Evolutionary conservation across 2,329 filamentous ascomycete genomes (phyloP), one percentile per base, ranked within the genome.

Genomic region (Claviceps humidiphila): DNA sequence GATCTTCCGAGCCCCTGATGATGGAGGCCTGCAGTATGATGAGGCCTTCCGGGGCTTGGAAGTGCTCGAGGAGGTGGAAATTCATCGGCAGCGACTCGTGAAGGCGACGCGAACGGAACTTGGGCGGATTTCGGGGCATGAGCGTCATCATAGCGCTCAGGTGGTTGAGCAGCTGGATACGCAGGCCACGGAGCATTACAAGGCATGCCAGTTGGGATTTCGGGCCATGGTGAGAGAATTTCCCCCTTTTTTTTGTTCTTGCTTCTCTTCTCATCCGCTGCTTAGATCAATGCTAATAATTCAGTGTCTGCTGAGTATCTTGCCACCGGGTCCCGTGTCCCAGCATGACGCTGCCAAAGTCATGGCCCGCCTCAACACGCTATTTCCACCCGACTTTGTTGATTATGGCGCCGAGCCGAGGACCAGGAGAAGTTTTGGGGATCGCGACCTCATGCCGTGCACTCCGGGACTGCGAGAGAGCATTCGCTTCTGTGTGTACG

Each of bases 281-380:
- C 9, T 17, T 7, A 8, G 9, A n/a, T 5, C 39, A 41, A 17
- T n/a, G 30, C 30, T 34, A 34, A 34, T 17, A 11, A 30, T 7
- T 4, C 30, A 51, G 53, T 55, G 45, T 30, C n/a, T 53, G 2
- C 24, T 50, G 9, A 46, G 53, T 34, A 38, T 50, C 17, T 45
- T 48, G 14, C 51, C 47, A 34, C 53, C 53, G 17, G 52, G 53
- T 20, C 37, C 43, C 20, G 40, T 54, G 2, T 16, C 40, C 17
- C 51, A 50, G 49, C 57, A 58, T 26, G 53, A 59, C 14, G 42
- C 48, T 3, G 51, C 57, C 5, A 54, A 58, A 14, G 58, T 66
- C 38, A 64, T 69, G 66, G 67, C 65, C 22, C 58, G 60, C 6
- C 56, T 69, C 24, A 70, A 70, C 48, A 60, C 68, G 5, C 55